Percentiles rank a stretch among this genome's conserved stretches.
Evolutionary conservation across 805 yeast genomes (phyloP).

Genomic region (Saturnispora ahearnii): DNA sequence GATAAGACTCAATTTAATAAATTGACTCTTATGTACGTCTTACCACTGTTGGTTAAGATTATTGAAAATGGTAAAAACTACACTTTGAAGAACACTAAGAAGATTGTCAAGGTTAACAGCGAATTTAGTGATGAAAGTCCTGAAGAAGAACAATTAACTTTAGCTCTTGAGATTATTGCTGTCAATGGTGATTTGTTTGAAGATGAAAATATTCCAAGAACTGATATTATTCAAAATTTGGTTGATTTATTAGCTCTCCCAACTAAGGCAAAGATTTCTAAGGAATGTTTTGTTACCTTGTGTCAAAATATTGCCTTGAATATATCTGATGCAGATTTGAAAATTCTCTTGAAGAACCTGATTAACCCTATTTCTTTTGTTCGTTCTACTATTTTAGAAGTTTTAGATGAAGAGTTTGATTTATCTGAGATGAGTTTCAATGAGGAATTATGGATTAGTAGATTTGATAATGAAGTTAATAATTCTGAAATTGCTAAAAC

Average conservation of each 20-base stretch:
- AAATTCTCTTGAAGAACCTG: slow-evolving; percentile 45
- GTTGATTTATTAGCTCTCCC: slow-evolving; percentile 64
- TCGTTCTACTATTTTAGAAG: slow-evolving; percentile 71
- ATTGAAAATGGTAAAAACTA: slow-evolving; percentile 55
- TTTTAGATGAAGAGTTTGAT: slow-evolving; percentile 75
- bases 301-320: slow-evolving; percentile 68
- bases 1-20: slow-evolving; percentile 66
- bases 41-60: slow-evolving; percentile 66
- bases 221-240: slow-evolving; percentile 50
- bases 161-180: slow-evolving; percentile 68
- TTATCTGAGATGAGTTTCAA: slow-evolving; percentile 34
- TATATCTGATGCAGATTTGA: slow-evolving; percentile 47
- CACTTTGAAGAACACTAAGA: slow-evolving; percentile 44
- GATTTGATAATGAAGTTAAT: slow-evolving; percentile 60
- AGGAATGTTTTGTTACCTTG: slow-evolving; percentile 72
- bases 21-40: slow-evolving; percentile 57
- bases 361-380: slow-evolving; percentile 62
- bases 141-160: slow-evolving; percentile 77
- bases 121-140: slow-evolving; percentile 76
- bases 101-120: slow-evolving; percentile 39
- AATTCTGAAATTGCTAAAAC: slow-evolving; percentile 62
- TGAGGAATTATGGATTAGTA: slow-evolving; percentile 65
- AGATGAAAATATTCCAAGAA: slow-evolving; percentile 61
- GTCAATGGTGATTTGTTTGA: slow-evolving; percentile 62
- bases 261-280: slow-evolving; percentile 68